phyloP scores from a whole-genome alignment of 768 basidiomycete species.

The Russula sp. region DNA sequence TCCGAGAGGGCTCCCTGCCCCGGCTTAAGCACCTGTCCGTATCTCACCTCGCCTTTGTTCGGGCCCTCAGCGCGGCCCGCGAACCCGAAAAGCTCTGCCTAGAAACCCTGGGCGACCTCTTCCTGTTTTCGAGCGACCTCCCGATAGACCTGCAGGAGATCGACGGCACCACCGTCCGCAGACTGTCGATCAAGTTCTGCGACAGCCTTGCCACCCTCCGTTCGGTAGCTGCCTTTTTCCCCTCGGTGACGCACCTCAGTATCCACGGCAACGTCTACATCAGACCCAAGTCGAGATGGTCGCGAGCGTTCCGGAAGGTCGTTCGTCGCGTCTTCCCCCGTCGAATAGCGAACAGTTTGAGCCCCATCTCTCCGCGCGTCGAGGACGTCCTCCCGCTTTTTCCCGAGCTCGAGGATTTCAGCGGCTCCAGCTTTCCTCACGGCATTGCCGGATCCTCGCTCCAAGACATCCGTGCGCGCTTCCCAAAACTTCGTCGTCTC shows the following conservation, averaged over 20 bases:
- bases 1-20: conserved; percentile 9
- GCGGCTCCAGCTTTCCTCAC: conserved; percentile 16
- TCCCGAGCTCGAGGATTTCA: conserved; percentile 21
- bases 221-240: conserved; percentile 19
- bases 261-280: conserved; percentile 17
- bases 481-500: conserved; percentile 20
- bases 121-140: conserved; percentile 20
- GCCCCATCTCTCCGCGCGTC: conserved; percentile 14
- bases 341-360: conserved; percentile 14
- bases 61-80: conserved; percentile 18
- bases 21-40: conserved; percentile 19
- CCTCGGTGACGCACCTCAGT: conserved; percentile 18
- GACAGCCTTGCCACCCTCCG: conserved; percentile 19
- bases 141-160: conserved; percentile 14
- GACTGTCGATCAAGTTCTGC: conserved; percentile 20
- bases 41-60: conserved; percentile 19
- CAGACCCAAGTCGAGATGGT: conserved; percentile 14
- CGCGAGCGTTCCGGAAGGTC: conserved; percentile 5
- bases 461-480: conserved; percentile 17
- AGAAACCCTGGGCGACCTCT: conserved; percentile 20
- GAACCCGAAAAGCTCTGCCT: conserved; percentile 7
- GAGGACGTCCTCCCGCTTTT: conserved; percentile 21
- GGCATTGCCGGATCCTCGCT: conserved; percentile 16
- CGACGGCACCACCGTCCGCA: conserved; percentile 15
- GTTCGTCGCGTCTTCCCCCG: conserved; percentile 10